Conservation (phyloP, 768 basidiomycete genomes). For the Termitomyces sp. region DNA sequence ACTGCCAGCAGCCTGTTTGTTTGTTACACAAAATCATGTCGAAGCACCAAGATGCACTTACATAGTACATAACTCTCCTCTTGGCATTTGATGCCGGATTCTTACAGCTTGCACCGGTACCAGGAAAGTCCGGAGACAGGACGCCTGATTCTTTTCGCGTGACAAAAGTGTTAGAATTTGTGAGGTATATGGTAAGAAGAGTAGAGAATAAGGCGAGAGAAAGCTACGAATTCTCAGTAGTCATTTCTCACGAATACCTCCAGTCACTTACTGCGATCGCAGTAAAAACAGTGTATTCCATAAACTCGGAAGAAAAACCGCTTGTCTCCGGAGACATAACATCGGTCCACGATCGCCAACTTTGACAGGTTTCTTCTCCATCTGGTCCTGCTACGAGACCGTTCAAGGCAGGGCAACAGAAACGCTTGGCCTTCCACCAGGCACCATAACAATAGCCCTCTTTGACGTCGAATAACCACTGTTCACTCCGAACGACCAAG, state of each 20-base stretch:
- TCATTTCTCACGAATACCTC: neutral
- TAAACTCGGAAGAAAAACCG: constrained; percentile 32
- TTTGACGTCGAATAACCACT: constrained; percentile 88
- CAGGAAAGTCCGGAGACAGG: constrained; percentile 41
- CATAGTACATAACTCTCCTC: constrained; percentile 80
- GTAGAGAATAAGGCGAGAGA: constrained; percentile 66
- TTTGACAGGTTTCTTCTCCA: constrained; percentile 40
- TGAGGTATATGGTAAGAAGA: constrained; percentile 79
- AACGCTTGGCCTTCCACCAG: constrained; percentile 72
- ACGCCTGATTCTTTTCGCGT: constrained; percentile 89
- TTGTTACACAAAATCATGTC: neutral
- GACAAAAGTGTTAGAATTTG: constrained; percentile 81
- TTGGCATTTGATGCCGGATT: constrained; percentile 26
- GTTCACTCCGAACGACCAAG: constrained; percentile 78
- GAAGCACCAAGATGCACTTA: constrained; percentile 28
- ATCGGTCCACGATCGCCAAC: constrained; percentile 76
- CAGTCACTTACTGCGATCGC: constrained; percentile 65
- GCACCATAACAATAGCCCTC: constrained; percentile 74
- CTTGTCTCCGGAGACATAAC: constrained; percentile 32
- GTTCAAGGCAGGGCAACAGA: constrained; percentile 63
- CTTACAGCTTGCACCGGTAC: constrained; percentile 17
- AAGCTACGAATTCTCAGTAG: constrained; percentile 38
- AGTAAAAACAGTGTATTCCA: constrained; percentile 68
- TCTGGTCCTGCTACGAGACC: constrained; percentile 10
- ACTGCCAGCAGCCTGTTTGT: constrained; percentile 76